Conservation (phyloP, 306 rosid genomes). For the Trichosanthes cucumerina region DNA sequence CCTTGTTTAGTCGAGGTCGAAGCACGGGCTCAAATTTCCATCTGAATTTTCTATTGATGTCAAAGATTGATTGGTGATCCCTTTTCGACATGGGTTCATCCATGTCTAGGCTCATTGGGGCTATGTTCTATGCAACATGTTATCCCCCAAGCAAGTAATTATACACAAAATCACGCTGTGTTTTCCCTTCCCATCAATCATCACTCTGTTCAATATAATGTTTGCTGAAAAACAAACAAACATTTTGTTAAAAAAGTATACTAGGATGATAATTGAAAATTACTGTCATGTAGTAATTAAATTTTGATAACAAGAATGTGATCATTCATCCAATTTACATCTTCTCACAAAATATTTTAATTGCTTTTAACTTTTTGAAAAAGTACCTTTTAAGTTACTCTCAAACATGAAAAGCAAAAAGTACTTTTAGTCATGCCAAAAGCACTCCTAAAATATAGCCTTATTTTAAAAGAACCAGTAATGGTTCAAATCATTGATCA, state of each 20-base stretch:
- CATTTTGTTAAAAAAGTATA: background rate
- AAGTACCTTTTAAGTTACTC: background rate
- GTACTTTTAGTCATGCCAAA: background rate
- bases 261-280: background rate
- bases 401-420: background rate
- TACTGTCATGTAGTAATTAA: background rate
- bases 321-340: background rate
- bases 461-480: background rate
- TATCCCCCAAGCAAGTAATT: background rate
- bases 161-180: background rate
- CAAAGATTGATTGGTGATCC: conserved; percentile 40
- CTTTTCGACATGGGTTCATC: conserved; percentile 1
- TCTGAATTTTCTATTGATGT: conserved; percentile 71
- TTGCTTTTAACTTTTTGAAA: background rate
- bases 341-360: background rate
- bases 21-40: conserved; percentile 67
- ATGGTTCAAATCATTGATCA: background rate
- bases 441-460: background rate
- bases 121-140: background rate
- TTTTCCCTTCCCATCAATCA: conserved; percentile 1
- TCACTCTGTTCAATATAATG: background rate
- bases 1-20: conserved; percentile 77
- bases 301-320: background rate
- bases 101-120: background rate
- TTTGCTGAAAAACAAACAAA: background rate